These are phyloP conservation scores for Periconia sp. DNA, from an alignment of 2,329 filamentous ascomycete genomes.

Conservation along the genomic window DNA sequence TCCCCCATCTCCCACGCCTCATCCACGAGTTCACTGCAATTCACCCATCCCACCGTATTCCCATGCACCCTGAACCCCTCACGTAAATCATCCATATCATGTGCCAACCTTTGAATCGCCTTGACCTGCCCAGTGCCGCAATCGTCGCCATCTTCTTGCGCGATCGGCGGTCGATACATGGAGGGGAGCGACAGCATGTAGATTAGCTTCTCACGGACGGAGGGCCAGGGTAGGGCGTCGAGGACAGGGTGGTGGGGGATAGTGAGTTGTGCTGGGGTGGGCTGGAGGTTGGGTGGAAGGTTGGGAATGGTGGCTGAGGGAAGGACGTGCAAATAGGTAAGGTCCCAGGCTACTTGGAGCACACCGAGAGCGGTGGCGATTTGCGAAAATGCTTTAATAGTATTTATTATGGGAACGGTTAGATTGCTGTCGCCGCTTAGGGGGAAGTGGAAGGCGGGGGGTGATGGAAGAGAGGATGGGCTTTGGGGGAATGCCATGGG, in stretches of 20 bases:
- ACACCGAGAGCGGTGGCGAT: conserved; percentile 18
- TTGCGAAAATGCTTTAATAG: conserved; percentile 12
- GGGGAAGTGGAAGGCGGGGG: conserved; percentile 4
- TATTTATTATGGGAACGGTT: conserved; percentile 45
- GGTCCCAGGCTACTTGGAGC: conserved; percentile 11
- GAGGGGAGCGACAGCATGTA: conserved; percentile 54
- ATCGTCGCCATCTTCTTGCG: conserved; percentile 40
- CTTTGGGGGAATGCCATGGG: too few relatives aligned
- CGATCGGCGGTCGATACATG: conserved; percentile 50
- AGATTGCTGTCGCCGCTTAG: conserved; percentile 20
- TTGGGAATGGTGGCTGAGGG: conserved; percentile 7
- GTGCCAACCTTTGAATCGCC: conserved; percentile 55
- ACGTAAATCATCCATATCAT: conserved; percentile 58
- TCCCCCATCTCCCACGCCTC: conserved; percentile 61
- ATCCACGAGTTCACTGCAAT: conserved; percentile 51
- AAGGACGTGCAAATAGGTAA: conserved; percentile 15
- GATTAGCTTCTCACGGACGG: conserved; percentile 54
- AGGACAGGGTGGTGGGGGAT: conserved; percentile 61
- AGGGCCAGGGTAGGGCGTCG: conserved; percentile 61
- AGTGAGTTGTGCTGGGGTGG: conserved; percentile 53
- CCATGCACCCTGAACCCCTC: conserved; percentile 47
- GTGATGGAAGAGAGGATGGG: background rate
- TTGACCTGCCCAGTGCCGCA: conserved; percentile 29
- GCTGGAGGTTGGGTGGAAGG: conserved; percentile 47
- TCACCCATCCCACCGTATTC: conserved; percentile 48